A percentile compares a stretch with the other conserved stretches of the same genome.
phyloP scores from a whole-genome alignment of 352 stramenopile genomes.

The Globisporangium canariense region DNA sequence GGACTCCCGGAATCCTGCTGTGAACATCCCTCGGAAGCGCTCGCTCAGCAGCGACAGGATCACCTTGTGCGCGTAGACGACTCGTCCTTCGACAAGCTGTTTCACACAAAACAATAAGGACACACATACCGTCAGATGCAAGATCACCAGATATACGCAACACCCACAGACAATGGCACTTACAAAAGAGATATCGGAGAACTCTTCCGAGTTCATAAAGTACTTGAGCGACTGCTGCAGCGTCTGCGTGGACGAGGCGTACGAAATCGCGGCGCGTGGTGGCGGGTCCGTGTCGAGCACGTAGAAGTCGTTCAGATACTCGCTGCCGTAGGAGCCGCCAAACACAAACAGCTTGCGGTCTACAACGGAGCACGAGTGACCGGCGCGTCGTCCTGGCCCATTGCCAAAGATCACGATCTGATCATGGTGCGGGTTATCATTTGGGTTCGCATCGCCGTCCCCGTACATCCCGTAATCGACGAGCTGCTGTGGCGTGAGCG shows the following conservation, averaged over 20 bases:
- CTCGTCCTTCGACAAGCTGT: slow-evolving; percentile 89
- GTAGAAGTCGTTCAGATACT: slow-evolving; percentile 95
- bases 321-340: slow-evolving; percentile 87
- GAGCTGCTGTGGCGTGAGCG: slow-evolving; percentile 25
- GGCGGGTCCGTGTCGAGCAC: slow-evolving; percentile 93
- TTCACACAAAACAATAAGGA: not conserved
- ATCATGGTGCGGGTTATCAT: slow-evolving; percentile 57
- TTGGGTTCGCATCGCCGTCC: slow-evolving; percentile 53
- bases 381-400: slow-evolving; percentile 86
- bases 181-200: slow-evolving; percentile 94
- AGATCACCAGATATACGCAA: not conserved
- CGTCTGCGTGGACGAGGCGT: slow-evolving; percentile 56
- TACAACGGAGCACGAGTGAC: slow-evolving; percentile 93
- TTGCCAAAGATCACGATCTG: slow-evolving; percentile 86
- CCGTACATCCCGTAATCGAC: slow-evolving; percentile 22
- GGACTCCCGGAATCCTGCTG: slow-evolving; percentile 88
- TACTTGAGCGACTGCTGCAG: slow-evolving; percentile 78
- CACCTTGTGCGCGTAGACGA: slow-evolving; percentile 93
- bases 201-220: slow-evolving; percentile 92
- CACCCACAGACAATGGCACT: slow-evolving; percentile 13
- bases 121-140: not conserved
- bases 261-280: slow-evolving; percentile 77
- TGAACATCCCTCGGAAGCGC: slow-evolving; percentile 95
- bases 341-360: slow-evolving; percentile 94
- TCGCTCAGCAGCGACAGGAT: slow-evolving; percentile 91